Base-by-base conservation (phyloP, 2,329 filamentous ascomycete genomes). In the Aspergillus latus region DNA sequence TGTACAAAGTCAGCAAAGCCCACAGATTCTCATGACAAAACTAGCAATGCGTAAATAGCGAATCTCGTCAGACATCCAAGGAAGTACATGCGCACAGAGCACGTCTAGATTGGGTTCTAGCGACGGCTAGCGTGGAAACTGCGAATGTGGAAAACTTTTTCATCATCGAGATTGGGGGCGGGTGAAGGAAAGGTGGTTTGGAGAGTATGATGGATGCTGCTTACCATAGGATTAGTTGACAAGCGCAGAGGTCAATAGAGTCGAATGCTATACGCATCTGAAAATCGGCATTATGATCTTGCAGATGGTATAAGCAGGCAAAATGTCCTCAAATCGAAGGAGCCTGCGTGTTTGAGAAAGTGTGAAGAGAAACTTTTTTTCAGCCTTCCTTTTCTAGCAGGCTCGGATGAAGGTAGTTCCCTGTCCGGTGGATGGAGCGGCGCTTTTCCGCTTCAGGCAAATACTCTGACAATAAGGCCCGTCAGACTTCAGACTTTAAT, bases 101-200 rank as follows among this genome's bases (percentile, higher is more conserved):
- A 63, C 66, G 66, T 68, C 69, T 68, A 59, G 65, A 60, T 58
- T 69, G 64, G 69, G 69, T 72, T 71, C 66, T 65, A 64, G 54
- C 67, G 68, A 71, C 65, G 67, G 59, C 69, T 72, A 71, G 68
- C 69, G 70, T 72, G 70, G 68, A 72, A 72, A 72, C 70, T 72
- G 70, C 72, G 72, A 74, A 74, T 74, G 71, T 74, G 71, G 71
- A 71, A 73, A 67, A 64, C 21, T 34, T 71, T 74, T 74, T 74
- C 72, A 74, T 74, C 72, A 74, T 74, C 30, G 54, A 57, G 49
- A 57, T 56, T 49, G 44, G 32, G 46, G 16, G 40, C n/a, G 26
- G 36, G 36, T 21, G 40, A 29, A 26, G 29, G 32, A n/a, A 13
- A 45, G 6, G 28, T 5, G 15, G 34, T 15, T 13, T 11, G 30